Percentiles rank a stretch among this genome's conserved stretches.
Evolutionary conservation across 2,329 filamentous ascomycete species (phyloP).

Genomic region (Neopestalotiopsis clavispora): DNA sequence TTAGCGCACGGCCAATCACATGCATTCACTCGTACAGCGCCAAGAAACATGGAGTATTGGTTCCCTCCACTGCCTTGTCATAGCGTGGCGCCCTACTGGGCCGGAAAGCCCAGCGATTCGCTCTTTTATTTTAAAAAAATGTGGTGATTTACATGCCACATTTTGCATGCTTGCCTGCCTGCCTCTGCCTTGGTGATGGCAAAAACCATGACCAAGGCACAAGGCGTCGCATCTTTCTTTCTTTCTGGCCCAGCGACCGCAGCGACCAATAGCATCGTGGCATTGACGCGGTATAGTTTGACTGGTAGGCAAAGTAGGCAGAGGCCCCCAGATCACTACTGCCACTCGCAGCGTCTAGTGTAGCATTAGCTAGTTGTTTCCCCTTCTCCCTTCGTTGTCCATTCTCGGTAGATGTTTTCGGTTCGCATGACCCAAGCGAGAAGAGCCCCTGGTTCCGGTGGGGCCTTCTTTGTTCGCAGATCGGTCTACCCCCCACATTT

Average conservation of each 20-base stretch:
- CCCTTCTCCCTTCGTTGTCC: not conserved
- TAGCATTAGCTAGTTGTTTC: too few species aligned
- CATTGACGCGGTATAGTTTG: too few species aligned
- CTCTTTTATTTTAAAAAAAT: not conserved
- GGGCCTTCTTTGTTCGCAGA: not conserved
- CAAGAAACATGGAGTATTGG: not conserved
- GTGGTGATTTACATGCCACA: not conserved
- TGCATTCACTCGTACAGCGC: not conserved
- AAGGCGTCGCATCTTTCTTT: too few species aligned
- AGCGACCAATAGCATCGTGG: not conserved
- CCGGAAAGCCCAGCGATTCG: slow-evolving; percentile 1
- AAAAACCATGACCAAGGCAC: not conserved
- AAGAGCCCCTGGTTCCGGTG: not conserved
- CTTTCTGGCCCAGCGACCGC: not conserved
- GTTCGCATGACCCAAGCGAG: not conserved
- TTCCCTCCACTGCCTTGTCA: not conserved
- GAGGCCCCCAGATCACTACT: too few species aligned
- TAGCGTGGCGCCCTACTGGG: slow-evolving; percentile 1
- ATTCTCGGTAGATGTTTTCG: slow-evolving; percentile 13
- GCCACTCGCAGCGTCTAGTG: too few species aligned
- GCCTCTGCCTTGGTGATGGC: not conserved
- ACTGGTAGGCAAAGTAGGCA: too few species aligned
- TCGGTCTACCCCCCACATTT: slow-evolving; percentile 6
- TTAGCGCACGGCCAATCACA: not conserved
- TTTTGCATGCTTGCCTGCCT: not conserved